phyloP scores from a whole-genome alignment of 2,329 filamentous ascomycete genomes.

The Aspergillus spinulosporus region DNA sequence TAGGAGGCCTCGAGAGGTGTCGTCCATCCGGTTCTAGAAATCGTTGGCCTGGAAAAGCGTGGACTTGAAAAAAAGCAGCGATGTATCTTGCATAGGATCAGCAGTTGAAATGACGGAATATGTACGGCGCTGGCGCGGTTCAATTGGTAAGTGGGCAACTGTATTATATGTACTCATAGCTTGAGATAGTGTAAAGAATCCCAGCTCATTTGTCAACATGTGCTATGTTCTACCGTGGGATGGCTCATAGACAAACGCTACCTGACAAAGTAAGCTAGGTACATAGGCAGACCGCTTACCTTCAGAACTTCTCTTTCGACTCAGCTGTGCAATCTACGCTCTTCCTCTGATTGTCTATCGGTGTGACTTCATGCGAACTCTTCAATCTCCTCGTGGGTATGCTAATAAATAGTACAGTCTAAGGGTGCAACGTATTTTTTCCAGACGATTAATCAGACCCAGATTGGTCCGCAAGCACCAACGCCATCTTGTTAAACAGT shows the following conservation, averaged over 20 bases:
- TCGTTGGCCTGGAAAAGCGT: background rate
- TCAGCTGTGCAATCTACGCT: background rate
- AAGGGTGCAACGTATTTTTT: background rate
- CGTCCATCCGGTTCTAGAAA: background rate
- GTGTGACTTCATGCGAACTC: background rate
- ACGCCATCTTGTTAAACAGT: constrained; percentile 19
- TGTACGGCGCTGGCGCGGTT: constrained; percentile 4
- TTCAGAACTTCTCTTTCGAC: background rate
- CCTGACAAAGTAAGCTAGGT: background rate
- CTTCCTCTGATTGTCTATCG: background rate
- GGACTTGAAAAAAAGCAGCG: background rate
- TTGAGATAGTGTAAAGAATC: background rate
- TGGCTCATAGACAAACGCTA: background rate
- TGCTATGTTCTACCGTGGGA: too few species aligned
- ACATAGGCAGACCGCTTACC: background rate
- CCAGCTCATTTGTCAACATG: background rate
- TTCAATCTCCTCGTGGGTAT: background rate
- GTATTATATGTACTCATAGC: constrained; percentile 2
- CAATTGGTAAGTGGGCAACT: constrained; percentile 5
- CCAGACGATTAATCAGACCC: constrained; percentile 1
- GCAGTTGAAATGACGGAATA: background rate
- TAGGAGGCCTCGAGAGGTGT: constrained; percentile 14
- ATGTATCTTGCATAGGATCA: background rate
- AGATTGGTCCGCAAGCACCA: constrained; percentile 13
- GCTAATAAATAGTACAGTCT: constrained; percentile 11